Evolutionary conservation across 2,329 filamentous ascomycete species (phyloP).

Genomic region (Colletotrichum spinosum): DNA sequence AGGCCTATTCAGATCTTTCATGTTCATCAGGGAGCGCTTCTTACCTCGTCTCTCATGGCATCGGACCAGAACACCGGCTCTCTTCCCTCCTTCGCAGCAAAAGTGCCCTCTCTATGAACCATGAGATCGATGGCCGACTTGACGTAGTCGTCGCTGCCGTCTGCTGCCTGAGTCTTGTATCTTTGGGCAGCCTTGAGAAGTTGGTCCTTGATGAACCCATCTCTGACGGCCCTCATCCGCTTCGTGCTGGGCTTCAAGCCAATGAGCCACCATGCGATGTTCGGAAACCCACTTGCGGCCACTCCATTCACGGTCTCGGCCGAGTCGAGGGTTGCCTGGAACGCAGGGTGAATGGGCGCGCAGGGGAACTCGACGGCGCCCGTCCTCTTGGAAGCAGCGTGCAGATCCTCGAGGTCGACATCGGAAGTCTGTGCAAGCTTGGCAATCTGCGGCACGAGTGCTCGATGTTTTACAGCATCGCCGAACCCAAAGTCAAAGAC

Average conservation of each 20-base stretch:
- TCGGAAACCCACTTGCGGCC: not conserved
- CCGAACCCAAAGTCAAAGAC: slow-evolving; percentile 50
- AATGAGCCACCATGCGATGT: not conserved
- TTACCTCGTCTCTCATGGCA: slow-evolving; percentile 20
- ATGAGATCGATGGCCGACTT: slow-evolving; percentile 47
- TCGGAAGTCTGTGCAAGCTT: not conserved
- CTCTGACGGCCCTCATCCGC: not conserved
- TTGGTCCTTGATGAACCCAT: slow-evolving; percentile 1
- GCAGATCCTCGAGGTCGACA: not conserved
- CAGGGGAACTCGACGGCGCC: not conserved
- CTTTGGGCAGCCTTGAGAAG: slow-evolving; percentile 12
- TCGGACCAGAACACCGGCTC: slow-evolving; percentile 7
- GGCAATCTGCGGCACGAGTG: slow-evolving; percentile 1
- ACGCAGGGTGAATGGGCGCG: not conserved
- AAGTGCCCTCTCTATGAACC: slow-evolving; percentile 46
- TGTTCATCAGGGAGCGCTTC: not conserved
- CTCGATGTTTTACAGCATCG: not conserved
- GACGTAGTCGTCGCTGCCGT: not conserved
- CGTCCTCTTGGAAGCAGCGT: not conserved
- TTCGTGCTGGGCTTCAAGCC: not conserved
- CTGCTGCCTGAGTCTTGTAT: not conserved
- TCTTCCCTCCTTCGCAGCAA: slow-evolving; percentile 28
- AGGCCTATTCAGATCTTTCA: not conserved
- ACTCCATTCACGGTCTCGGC: not conserved
- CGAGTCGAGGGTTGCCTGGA: not conserved